phyloP scores from a whole-genome alignment of 441 rosid genomes.

The Populus hybrid region DNA sequence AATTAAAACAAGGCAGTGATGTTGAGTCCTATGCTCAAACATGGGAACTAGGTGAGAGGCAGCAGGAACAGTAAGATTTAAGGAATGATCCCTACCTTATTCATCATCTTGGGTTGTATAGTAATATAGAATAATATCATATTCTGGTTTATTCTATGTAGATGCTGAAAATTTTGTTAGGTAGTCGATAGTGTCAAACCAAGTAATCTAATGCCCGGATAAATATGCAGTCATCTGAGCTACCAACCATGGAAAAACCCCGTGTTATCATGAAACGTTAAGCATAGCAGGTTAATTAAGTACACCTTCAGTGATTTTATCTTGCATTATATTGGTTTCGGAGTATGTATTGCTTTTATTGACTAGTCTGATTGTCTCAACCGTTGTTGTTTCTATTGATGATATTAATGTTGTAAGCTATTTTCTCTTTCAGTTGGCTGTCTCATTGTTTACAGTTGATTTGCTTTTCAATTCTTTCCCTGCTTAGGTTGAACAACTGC shows the following conservation, averaged over 20 bases:
- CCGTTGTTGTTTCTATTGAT: neutral
- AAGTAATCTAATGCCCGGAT: neutral
- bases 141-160: neutral
- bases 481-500: slow-evolving; percentile 87
- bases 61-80: neutral
- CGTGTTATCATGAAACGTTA: neutral
- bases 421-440: slow-evolving; percentile 3
- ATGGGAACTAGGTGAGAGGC: neutral
- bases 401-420: neutral
- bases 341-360: slow-evolving; percentile 7
- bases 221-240: neutral
- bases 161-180: neutral
- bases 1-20: slow-evolving; percentile 1
- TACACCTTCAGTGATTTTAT: neutral
- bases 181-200: neutral
- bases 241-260: neutral
- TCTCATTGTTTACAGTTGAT: slow-evolving; percentile 11
- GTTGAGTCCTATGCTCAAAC: slow-evolving; percentile 5
- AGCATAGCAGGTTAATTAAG: neutral
- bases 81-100: neutral
- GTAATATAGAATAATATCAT: neutral
- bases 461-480: slow-evolving; percentile 12
- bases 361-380: neutral
- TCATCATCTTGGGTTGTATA: neutral
- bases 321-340: slow-evolving; percentile 1